Conservation (phyloP, 73 alveolate genomes). For the Paramecium primaurelia region DNA sequence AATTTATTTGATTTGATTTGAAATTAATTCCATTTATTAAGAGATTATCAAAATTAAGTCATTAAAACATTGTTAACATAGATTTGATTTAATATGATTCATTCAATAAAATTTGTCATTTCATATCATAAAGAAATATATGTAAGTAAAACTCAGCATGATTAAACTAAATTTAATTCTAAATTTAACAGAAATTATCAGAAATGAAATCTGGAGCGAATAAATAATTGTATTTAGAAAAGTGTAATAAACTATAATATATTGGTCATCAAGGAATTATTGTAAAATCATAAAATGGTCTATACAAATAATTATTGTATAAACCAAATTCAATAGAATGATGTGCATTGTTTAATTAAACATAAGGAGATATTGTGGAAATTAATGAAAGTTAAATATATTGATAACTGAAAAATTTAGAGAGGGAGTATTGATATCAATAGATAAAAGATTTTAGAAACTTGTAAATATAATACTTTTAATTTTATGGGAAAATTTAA, state of each 20-base stretch:
- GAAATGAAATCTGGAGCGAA: too few species aligned
- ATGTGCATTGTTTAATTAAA: too few species aligned
- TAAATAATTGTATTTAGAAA: too few species aligned
- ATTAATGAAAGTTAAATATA: background rate
- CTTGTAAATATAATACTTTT: too few species aligned
- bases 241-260: too few species aligned
- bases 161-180: background rate
- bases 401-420: background rate
- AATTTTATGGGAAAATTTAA: background rate
- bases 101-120: background rate
- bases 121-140: conserved; percentile 22
- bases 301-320: too few species aligned
- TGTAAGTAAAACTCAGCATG: background rate
- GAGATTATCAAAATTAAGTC: background rate
- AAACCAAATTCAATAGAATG: too few species aligned
- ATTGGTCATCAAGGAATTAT: too few species aligned
- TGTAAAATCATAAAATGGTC: too few species aligned
- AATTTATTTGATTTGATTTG: background rate
- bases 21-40: conserved; percentile 5
- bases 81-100: conserved; percentile 4
- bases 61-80: conserved; percentile 10
- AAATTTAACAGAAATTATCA: background rate
- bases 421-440: background rate
- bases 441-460: conserved; percentile 3
- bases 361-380: conserved; percentile 22